Evolutionary conservation across 345 rosid species (phyloP).

Genomic region (Pelargonium nanum): DNA sequence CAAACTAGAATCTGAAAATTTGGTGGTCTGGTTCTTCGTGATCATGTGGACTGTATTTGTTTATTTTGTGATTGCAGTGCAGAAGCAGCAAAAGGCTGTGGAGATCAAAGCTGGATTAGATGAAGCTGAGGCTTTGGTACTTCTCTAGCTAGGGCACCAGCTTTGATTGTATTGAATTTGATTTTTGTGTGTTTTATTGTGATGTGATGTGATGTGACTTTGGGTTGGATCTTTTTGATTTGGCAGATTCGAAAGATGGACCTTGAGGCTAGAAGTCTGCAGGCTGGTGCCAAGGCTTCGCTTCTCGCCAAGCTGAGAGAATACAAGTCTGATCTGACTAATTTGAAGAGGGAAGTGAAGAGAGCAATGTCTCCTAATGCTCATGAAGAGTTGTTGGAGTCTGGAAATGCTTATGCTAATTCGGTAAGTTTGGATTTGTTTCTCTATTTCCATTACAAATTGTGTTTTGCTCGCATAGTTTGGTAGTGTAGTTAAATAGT

Average conservation of each 20-base stretch:
- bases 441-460: not conserved
- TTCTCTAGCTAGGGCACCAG: not conserved
- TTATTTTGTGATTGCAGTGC: slow-evolving; percentile 30
- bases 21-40: not conserved
- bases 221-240: not conserved
- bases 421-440: slow-evolving; percentile 25
- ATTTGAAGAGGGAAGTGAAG: slow-evolving; percentile 69
- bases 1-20: not conserved
- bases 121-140: slow-evolving; percentile 80
- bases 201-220: not conserved
- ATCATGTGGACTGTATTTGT: not conserved
- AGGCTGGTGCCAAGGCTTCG: slow-evolving; percentile 64
- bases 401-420: slow-evolving; percentile 42
- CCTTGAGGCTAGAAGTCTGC: slow-evolving; percentile 81
- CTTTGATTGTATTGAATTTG: not conserved
- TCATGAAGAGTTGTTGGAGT: slow-evolving; percentile 61
- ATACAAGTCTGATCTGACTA: slow-evolving; percentile 70
- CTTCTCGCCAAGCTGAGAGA: slow-evolving; percentile 82
- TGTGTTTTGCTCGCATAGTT: not conserved
- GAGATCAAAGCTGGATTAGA: slow-evolving; percentile 70
- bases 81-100: slow-evolving; percentile 38
- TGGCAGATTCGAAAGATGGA: slow-evolving; percentile 77
- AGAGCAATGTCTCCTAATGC: slow-evolving; percentile 42
- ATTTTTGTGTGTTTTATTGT: too few relatives aligned
- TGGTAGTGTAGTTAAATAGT: not conserved